Base-by-base conservation (phyloP, 2,329 filamentous ascomycete genomes). In the Nemania abortiva region DNA sequence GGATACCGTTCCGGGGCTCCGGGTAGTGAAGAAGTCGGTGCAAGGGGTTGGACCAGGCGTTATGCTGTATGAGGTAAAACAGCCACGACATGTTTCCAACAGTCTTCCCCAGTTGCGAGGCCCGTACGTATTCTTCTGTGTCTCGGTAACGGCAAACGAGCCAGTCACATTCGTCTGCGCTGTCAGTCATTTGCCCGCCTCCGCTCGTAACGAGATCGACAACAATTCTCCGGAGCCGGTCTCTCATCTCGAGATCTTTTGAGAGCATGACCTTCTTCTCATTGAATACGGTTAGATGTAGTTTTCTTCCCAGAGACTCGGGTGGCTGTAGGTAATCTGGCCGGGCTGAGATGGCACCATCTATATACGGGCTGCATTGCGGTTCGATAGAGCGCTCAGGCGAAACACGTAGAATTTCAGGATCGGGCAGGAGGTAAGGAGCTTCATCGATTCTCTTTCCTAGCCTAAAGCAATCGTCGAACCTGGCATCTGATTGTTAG, bases 41-140 rank as follows among this genome's bases (percentile, higher is more conserved):
- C 67, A 94, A 84, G 0, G 96, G 95, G 13, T 92, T 95, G 1
- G 93, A 95, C 93, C 95, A 99, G 70, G 90, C 86, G 77, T 97
- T 95, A 74, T 92, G 89, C 2, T 93, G 93, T 77, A 98, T 97
- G 63, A 99, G 85, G 79, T 95, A 91, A 79, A 96, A 98, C 13
- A 99, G 85, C 96, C 96, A 99, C 0, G 94, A 90, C 24, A 99
- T 84, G 77, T 97, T 99, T 18, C 95, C 96, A 13, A 99, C 93
- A 50, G 95, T 90, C 75, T 95, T 97, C 64, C 90, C 89, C 13
- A 86, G 84, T 74, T 92, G 90, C 0, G 94, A 92, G 4, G 96
- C 95, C 50, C 86, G 84, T 29, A 92, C 79, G 77, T 97, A 99
- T 62, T 96, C 88, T 9, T 87, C 80, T 0, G 95, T 95, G 31